Evolutionary conservation across 768 basidiomycete genomes (phyloP).

Genomic region (Mycena olivaceomarginata): DNA sequence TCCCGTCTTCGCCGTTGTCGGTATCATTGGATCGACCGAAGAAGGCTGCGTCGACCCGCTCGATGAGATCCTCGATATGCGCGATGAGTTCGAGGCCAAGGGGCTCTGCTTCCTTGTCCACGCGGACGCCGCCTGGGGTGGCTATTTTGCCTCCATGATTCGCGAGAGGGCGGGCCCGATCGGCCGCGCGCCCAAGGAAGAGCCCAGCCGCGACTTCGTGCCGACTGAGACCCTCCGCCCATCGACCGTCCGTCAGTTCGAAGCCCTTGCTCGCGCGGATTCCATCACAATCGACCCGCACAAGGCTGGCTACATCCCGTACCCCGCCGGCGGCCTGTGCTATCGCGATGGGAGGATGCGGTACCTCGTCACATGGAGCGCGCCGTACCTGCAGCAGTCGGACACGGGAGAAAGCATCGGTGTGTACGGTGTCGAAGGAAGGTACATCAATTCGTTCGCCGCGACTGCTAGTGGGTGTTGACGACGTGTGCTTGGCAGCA

Average conservation of each 20-base stretch:
- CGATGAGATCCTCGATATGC: slow-evolving; percentile 58
- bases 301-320: slow-evolving; percentile 64
- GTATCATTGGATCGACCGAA: slow-evolving; percentile 66
- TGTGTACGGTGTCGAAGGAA: slow-evolving; percentile 68
- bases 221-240: slow-evolving; percentile 54
- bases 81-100: slow-evolving; percentile 52
- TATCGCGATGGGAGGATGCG: slow-evolving; percentile 62
- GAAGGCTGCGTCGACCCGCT: slow-evolving; percentile 67
- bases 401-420: slow-evolving; percentile 60
- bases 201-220: slow-evolving; percentile 40
- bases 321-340: slow-evolving; percentile 65
- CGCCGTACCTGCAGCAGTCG: slow-evolving; percentile 51
- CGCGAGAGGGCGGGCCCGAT: slow-evolving; percentile 39
- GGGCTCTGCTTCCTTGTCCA: slow-evolving; percentile 65
- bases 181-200: slow-evolving; percentile 27
- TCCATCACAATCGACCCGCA: slow-evolving; percentile 64
- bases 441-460: slow-evolving; percentile 40
- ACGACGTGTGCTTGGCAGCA: slow-evolving; percentile 53
- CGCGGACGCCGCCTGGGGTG: slow-evolving; percentile 35
- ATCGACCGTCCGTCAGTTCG: slow-evolving; percentile 54
- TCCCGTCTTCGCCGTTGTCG: slow-evolving; percentile 65
- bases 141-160: slow-evolving; percentile 63
- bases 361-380: slow-evolving; percentile 61
- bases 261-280: slow-evolving; percentile 53
- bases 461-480: slow-evolving; percentile 48